Percentiles rank a stretch among this genome's conserved stretches.
Evolutionary conservation across 352 stramenopile genomes (phyloP).

Genomic region (Phytophthora megakarya): DNA sequence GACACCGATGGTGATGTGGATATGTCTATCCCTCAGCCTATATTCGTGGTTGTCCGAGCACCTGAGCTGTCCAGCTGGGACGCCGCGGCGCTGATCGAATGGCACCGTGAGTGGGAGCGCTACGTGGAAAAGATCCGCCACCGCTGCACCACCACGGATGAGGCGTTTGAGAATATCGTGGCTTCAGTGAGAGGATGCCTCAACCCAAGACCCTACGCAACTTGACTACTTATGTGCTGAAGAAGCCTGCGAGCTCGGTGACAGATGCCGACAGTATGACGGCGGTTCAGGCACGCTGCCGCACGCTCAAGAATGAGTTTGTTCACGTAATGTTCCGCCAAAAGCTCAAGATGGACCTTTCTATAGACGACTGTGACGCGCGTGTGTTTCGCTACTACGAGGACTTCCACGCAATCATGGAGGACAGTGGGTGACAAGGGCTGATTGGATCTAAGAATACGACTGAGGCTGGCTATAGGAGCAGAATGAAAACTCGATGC

Average conservation of each 20-base stretch:
- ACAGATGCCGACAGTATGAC: slow-evolving; percentile 9
- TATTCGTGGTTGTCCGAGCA: background rate
- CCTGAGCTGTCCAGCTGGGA: background rate
- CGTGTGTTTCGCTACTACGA: no score
- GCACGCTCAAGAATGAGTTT: slow-evolving; percentile 15
- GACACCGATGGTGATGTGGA: no score
- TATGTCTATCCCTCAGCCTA: background rate
- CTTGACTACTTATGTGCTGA: slow-evolving; percentile 13
- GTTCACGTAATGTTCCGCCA: no score
- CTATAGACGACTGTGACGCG: no score
- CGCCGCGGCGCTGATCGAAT: slow-evolving; percentile 7
- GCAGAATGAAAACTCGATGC: no score
- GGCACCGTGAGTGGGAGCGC: no score
- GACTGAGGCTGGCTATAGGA: no score
- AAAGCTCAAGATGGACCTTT: no score
- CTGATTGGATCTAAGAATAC: slow-evolving; percentile 3
- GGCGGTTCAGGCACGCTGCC: background rate
- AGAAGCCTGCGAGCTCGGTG: background rate
- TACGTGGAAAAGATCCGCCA: no score
- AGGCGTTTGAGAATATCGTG: slow-evolving; percentile 19
- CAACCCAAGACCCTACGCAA: slow-evolving; percentile 4
- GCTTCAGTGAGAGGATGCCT: slow-evolving; percentile 10
- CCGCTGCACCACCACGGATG: slow-evolving; percentile 5
- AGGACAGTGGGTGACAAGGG: background rate
- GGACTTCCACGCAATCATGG: slow-evolving; percentile 11